Conservation (phyloP, 2,329 filamentous ascomycete genomes). For the Zopfia rhizophila region DNA sequence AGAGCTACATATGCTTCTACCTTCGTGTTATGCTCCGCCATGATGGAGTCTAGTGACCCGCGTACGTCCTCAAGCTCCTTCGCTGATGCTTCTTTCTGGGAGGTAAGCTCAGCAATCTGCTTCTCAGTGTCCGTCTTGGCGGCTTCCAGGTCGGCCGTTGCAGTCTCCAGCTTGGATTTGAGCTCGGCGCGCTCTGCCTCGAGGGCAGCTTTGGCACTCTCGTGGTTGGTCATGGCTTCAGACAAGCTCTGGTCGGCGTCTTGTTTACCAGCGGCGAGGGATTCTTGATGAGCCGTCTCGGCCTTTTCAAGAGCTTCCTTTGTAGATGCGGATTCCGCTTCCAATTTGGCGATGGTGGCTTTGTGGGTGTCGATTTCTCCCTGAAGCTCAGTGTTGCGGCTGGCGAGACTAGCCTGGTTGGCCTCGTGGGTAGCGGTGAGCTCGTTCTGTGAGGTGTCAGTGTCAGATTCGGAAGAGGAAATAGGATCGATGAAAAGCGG, state of each 20-base stretch:
- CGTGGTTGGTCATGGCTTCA: constrained; percentile 3
- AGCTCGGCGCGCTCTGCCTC: constrained; percentile 2
- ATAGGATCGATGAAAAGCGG: too few species aligned
- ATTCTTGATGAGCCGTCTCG: constrained; percentile 4
- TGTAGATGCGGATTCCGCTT: constrained; percentile 30
- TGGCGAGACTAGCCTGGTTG: constrained; percentile 5
- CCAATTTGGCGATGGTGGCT: constrained; percentile 32
- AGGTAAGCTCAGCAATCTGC: constrained; percentile 12
- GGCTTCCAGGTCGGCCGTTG: constrained; percentile 2
- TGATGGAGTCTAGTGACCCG: not conserved
- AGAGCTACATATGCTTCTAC: not conserved
- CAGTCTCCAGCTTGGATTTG: constrained; percentile 5
- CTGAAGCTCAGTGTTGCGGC: constrained; percentile 28
- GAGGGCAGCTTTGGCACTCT: constrained; percentile 5
- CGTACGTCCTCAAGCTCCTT: constrained; percentile 7
- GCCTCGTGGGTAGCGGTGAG: constrained; percentile 27
- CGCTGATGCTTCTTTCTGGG: not conserved
- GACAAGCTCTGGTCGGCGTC: not conserved
- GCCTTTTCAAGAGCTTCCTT: constrained; percentile 18
- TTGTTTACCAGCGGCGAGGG: constrained; percentile 8
- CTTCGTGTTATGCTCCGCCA: constrained; percentile 7
- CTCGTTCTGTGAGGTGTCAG: constrained; percentile 30
- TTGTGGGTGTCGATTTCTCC: constrained; percentile 43
- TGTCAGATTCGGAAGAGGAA: constrained; percentile 4
- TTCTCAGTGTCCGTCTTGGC: not conserved